Evolutionary conservation across 106 monocot genomes (phyloP), one percentile per base, ranked within the genome.

Genomic region (Allium cepa): DNA sequence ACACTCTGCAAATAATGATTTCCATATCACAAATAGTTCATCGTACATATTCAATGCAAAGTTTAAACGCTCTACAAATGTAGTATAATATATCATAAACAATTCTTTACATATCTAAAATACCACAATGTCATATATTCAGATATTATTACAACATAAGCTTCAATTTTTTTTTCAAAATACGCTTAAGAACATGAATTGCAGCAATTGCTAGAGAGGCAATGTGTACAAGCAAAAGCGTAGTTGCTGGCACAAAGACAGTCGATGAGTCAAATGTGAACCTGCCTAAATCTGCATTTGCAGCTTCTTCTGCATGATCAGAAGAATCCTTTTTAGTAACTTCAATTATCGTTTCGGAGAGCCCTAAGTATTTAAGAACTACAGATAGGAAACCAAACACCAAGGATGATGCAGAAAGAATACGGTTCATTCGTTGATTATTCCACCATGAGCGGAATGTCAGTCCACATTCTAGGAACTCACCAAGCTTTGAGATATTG

Each of bases 241-340:
- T 76, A 1, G 81, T 75, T 45, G 64, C 78, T 9, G 79, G 67
- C 62, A 88, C 56, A 59, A 84, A 88, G 9, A 84, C 0, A 9
- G 79, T 83, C 10, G 84, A 84, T 0, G 72, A 58, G 62, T 88
- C 84, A 73, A 88, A 88, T 14, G 84, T 88, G 76, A 88, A 88
- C 71, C 71, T 72, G 0, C 81, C 68, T 0, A 73, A 52, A 4
- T 79, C 74, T 1, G 11, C 69, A 22, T 64, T 63, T 0, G 58
- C 17, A 3, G 0, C 74, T 6, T 59, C 66, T 18, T 64, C 68
- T 0, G 58, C 17, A 3, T 3, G 68, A 5, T 64, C 70, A 12
- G 8, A 49, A 7, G 22, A 49, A 16, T 88, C 81, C 67, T 88
- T 88, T 5, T 66, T 63, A 3, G 81, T 88, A 73, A 88, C 17